Conservation (phyloP, 2,329 filamentous ascomycete species). For the Trichophaea hybrida region DNA sequence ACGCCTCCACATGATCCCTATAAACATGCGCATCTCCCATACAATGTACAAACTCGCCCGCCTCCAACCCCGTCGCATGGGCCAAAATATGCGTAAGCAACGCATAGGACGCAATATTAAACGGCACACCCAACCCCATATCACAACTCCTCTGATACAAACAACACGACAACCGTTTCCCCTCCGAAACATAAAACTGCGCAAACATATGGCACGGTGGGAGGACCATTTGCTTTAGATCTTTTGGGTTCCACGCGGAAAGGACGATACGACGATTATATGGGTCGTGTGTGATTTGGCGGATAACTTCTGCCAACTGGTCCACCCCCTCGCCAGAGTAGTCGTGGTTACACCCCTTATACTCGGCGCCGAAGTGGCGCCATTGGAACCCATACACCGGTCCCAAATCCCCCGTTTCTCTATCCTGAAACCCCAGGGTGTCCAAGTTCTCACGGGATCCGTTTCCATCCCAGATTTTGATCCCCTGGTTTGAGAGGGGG, state of each 20-base stretch:
- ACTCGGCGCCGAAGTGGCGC: conserved; percentile 92
- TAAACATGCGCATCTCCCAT: conserved; percentile 99
- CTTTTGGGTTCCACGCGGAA: conserved; percentile 83
- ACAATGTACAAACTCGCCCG: conserved; percentile 78
- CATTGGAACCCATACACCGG: conserved; percentile 98
- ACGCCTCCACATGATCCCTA: conserved; percentile 75
- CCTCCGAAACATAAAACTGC: conserved; percentile 71
- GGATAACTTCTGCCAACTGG: conserved; percentile 78
- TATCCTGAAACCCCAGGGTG: conserved; percentile 62
- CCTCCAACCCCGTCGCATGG: conserved; percentile 66
- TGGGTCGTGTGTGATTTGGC: conserved; percentile 68
- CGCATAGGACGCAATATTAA: conserved; percentile 94
- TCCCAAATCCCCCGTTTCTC: conserved; percentile 76
- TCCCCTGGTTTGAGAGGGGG: conserved; percentile 59
- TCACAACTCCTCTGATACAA: conserved; percentile 91
- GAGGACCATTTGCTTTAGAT: conserved; percentile 74
- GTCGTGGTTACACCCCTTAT: conserved; percentile 62
- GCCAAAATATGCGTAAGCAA: conserved; percentile 91
- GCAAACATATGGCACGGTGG: conserved; percentile 97
- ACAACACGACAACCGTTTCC: conserved; percentile 68
- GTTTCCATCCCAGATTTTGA: conserved; percentile 99
- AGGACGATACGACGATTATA: conserved; percentile 85
- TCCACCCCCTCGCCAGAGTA: conserved; percentile 84
- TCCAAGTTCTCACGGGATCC: conserved; percentile 84
- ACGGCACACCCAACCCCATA: conserved; percentile 92